phyloP scores from a whole-genome alignment of 1,284 basidiomycete species.

The Ceratobasidium sp. region DNA sequence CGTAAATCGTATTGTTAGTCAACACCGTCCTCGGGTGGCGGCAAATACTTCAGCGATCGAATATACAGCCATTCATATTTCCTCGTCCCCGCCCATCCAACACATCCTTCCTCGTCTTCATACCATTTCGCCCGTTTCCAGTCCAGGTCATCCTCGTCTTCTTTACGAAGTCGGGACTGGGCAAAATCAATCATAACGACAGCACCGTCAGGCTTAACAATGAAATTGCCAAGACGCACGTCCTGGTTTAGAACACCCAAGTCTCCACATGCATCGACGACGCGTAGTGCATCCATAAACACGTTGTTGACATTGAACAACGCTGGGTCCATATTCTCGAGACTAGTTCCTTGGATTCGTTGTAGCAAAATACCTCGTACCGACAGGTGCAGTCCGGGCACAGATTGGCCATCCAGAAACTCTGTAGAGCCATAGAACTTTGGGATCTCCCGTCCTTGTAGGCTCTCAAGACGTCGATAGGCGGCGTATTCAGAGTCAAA shows the following conservation, averaged over 20 bases:
- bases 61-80: no score
- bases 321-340: background rate
- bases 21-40: no score
- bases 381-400: background rate
- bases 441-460: background rate
- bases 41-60: no score
- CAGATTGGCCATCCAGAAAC: background rate
- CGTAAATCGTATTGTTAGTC: no score
- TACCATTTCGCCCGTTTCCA: background rate
- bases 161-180: conserved; percentile 1
- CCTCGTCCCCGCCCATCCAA: no score
- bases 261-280: background rate
- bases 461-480: conserved; percentile 7
- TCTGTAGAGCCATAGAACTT: background rate
- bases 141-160: conserved; percentile 11
- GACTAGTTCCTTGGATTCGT: background rate
- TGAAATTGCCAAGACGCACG: conserved; percentile 1
- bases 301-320: background rate
- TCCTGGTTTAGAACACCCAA: background rate
- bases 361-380: background rate
- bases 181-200: conserved; percentile 30
- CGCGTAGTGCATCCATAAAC: background rate
- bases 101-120: conserved; percentile 14
- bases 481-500: conserved; percentile 12
- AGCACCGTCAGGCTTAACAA: background rate